Conservation (phyloP, 2,329 filamentous ascomycete genomes). For the Diaporthe sp. region DNA sequence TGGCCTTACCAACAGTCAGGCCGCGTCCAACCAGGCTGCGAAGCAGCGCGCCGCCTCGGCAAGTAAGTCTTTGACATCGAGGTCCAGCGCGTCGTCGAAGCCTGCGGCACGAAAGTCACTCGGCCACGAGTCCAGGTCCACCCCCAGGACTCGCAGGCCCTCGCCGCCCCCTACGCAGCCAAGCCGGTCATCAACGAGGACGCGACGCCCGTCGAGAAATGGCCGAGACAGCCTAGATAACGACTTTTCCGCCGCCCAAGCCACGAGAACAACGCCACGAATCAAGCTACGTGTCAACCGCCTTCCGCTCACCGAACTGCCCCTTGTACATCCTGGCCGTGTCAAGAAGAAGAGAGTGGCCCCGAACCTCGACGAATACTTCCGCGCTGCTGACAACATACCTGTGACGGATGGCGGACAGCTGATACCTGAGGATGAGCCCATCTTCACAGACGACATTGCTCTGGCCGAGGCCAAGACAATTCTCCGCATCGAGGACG, state of each 20-base stretch:
- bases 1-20: constrained; percentile 49
- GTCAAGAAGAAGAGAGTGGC: constrained; percentile 68
- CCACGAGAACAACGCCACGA: constrained; percentile 33
- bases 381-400: constrained; percentile 63
- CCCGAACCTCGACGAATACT: constrained; percentile 70
- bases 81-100: constrained; percentile 25
- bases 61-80: constrained; percentile 46
- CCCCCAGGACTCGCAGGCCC: constrained; percentile 41
- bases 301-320: constrained; percentile 59
- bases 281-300: constrained; percentile 38
- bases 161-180: constrained; percentile 55
- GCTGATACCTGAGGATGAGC: constrained; percentile 68
- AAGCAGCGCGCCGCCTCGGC: constrained; percentile 50
- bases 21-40: constrained; percentile 43
- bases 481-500: constrained; percentile 79
- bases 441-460: constrained; percentile 71
- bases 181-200: constrained; percentile 38
- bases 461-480: constrained; percentile 77
- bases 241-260: constrained; percentile 42
- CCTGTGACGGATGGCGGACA: constrained; percentile 72
- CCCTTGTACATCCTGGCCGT: constrained; percentile 72
- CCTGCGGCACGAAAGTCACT: constrained; percentile 34
- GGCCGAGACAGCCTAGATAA: constrained; percentile 49
- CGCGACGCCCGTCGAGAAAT: constrained; percentile 51
- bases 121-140: constrained; percentile 45